phyloP scores from a whole-genome alignment of 495 filamentous ascomycete genomes.

The Xylaria telfairii region DNA sequence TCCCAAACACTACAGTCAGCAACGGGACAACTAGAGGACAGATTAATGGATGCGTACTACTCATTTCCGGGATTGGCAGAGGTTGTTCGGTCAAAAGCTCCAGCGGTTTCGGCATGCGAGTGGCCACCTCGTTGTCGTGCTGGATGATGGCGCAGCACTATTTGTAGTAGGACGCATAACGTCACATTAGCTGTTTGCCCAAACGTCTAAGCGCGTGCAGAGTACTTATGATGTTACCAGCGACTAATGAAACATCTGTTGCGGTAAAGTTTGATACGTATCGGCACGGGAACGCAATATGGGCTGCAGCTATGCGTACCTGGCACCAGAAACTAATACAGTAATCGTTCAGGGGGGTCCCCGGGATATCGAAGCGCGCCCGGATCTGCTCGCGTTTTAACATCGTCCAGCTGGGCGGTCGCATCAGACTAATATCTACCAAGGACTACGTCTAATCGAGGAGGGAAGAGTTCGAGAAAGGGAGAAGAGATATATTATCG shows the following conservation, averaged over 20 bases:
- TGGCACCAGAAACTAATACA: conserved; percentile 55
- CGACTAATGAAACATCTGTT: neutral
- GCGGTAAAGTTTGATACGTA: neutral
- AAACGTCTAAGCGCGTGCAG: neutral
- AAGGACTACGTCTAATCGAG: neutral
- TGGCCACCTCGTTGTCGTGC: conserved; percentile 58
- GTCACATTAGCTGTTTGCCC: neutral
- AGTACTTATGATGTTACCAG: neutral
- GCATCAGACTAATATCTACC: conserved; percentile 27
- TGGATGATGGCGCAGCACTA: conserved; percentile 57
- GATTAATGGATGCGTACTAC: neutral
- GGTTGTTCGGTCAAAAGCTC: conserved; percentile 14
- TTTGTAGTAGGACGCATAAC: neutral
- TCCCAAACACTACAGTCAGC: neutral
- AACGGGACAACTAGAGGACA: neutral
- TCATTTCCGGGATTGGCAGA: conserved; percentile 5
- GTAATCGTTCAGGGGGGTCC: conserved; percentile 55
- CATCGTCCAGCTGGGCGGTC: conserved; percentile 42
- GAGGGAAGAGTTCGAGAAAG: neutral
- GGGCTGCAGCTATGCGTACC: neutral
- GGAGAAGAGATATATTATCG: too few species aligned
- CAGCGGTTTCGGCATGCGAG: conserved; percentile 15
- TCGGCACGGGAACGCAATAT: neutral
- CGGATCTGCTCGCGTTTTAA: conserved; percentile 59
- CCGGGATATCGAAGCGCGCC: conserved; percentile 55